These are phyloP conservation scores for Colletotrichum siamense DNA, from an alignment of 2,329 filamentous ascomycete genomes.

Conservation along the genomic window DNA sequence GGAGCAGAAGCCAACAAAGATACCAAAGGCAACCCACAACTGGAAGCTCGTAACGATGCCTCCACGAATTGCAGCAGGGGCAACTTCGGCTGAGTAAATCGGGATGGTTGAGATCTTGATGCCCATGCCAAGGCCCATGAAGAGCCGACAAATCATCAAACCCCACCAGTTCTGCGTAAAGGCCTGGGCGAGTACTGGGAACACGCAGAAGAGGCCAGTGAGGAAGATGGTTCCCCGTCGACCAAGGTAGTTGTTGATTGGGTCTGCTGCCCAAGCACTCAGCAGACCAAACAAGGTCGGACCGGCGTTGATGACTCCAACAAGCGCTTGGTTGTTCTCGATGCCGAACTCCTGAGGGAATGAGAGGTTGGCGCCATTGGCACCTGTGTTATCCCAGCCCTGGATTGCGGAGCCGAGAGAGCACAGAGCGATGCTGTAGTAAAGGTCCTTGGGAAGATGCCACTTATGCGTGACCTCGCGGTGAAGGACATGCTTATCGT, in stretches of 20 bases:
- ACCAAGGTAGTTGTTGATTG: constrained; percentile 39
- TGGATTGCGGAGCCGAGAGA: constrained; percentile 35
- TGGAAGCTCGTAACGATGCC: constrained; percentile 79
- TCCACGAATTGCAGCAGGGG: constrained; percentile 71
- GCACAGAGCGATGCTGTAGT: constrained; percentile 32
- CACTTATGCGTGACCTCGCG: constrained; percentile 33
- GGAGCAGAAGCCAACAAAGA: constrained; percentile 58
- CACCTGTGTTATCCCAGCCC: constrained; percentile 52
- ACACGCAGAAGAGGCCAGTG: constrained; percentile 59
- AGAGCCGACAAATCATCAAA: constrained; percentile 51
- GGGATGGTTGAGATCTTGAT: constrained; percentile 71
- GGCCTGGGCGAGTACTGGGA: constrained; percentile 60
- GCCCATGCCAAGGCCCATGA: constrained; percentile 73
- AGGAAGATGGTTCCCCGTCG: constrained; percentile 52
- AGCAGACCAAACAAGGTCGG: constrained; percentile 27
- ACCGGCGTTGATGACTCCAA: constrained; percentile 61
- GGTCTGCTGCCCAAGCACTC: constrained; percentile 33
- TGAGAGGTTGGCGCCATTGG: constrained; percentile 43
- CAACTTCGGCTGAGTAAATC: constrained; percentile 76
- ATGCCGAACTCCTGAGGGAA: constrained; percentile 42
- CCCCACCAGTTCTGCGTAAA: constrained; percentile 57
- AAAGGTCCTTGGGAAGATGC: constrained; percentile 30
- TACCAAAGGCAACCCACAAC: constrained; percentile 69
- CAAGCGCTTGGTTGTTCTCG: constrained; percentile 49
- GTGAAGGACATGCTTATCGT: constrained; percentile 27